phyloP scores from a whole-genome alignment of 169 alveolate species.

The Plasmodium falciparum region DNA sequence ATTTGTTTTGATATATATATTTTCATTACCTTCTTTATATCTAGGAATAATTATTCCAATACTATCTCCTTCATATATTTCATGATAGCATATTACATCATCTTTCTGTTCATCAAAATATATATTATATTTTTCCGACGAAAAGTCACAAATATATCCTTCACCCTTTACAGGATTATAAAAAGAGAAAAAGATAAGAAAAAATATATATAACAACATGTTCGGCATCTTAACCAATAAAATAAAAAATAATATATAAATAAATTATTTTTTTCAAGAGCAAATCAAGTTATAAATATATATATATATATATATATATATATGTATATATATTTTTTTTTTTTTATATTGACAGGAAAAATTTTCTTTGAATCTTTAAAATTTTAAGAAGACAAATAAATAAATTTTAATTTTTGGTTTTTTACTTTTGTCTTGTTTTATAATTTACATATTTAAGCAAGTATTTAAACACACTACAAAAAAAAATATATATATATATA shows the following conservation, averaged over 20 bases:
- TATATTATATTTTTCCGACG: conserved; percentile 42
- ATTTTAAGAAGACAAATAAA: too few species aligned
- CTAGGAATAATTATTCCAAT: conserved; percentile 56
- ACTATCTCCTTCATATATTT: conserved; percentile 39
- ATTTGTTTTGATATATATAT: conserved; percentile 28
- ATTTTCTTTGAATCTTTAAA: too few species aligned
- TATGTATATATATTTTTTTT: neutral
- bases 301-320: neutral
- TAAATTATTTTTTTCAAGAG: neutral
- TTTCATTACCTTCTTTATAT: conserved; percentile 36
- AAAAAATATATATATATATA: too few species aligned
- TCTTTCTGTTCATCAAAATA: conserved; percentile 27
- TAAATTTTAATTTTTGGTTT: too few species aligned
- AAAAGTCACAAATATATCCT: conserved; percentile 55
- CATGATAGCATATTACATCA: conserved; percentile 55
- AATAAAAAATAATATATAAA: conserved; percentile 1
- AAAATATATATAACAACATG: conserved; percentile 13
- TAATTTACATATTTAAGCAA: too few species aligned
- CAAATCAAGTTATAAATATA: neutral
- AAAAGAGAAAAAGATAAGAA: conserved; percentile 6
- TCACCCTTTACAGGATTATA: conserved; percentile 9
- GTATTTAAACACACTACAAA: too few species aligned
- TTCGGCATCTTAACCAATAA: neutral
- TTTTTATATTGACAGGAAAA: too few species aligned
- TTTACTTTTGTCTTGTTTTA: too few species aligned